A percentile compares a stretch with the other conserved stretches of the same genome.
Conservation (phyloP, 495 filamentous ascomycete species). For the Penicillium simplicissimum region DNA sequence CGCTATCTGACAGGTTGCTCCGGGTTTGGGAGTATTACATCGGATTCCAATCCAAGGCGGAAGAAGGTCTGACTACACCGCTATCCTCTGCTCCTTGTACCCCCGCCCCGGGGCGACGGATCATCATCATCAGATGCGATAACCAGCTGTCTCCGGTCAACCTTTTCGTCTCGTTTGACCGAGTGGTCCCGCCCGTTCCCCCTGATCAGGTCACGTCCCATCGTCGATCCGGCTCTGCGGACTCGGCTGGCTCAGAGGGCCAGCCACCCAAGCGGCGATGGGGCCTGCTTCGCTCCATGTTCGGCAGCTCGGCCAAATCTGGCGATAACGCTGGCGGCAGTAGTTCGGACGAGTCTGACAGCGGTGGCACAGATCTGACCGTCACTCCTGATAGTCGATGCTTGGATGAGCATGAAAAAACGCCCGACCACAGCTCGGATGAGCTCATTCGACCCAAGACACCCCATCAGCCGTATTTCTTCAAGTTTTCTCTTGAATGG, state of each 20-base stretch:
- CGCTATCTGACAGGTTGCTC: conserved; percentile 67
- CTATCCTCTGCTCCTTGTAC: conserved; percentile 78
- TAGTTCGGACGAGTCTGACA: conserved; percentile 45
- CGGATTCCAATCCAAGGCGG: conserved; percentile 62
- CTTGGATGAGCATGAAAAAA: conserved; percentile 31
- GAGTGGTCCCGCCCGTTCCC: conserved; percentile 49
- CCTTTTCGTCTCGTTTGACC: conserved; percentile 67
- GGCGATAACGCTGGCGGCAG: conserved; percentile 34
- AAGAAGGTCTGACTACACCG: conserved; percentile 53
- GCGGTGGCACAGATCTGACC: conserved; percentile 28
- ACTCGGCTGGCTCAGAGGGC: conserved; percentile 29
- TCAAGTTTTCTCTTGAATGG: conserved; percentile 81
- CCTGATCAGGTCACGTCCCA: conserved; percentile 41
- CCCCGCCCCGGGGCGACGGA: conserved; percentile 85
- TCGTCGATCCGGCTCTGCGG: conserved; percentile 40
- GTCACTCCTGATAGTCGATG: conserved; percentile 30
- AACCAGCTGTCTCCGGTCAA: conserved; percentile 57
- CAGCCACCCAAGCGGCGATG: conserved; percentile 60
- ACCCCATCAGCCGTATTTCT: conserved; percentile 63
- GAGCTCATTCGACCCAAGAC: conserved; percentile 38
- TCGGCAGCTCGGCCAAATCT: conserved; percentile 38
- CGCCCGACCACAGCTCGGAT: conserved; percentile 25
- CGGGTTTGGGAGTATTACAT: conserved; percentile 79
- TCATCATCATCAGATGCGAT: conserved; percentile 91
- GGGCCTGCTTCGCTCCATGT: conserved; percentile 70